Conservation (phyloP, 768 basidiomycete genomes). For the Amanita muscaria region DNA sequence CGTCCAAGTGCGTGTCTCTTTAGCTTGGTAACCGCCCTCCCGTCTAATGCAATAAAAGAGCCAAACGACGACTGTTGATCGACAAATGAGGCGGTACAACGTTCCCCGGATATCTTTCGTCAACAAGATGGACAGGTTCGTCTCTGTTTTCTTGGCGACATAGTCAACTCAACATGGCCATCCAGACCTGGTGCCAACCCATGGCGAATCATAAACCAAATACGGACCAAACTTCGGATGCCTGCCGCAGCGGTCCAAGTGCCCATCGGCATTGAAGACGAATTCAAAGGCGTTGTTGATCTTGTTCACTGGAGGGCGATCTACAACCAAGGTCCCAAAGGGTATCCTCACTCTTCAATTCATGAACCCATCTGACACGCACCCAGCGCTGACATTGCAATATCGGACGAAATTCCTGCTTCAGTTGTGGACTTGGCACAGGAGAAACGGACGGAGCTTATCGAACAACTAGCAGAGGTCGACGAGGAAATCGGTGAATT, state of each 20-base stretch:
- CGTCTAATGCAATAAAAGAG: conserved; percentile 40
- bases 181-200: conserved; percentile 91
- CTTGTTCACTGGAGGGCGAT: conserved; percentile 90
- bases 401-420: conserved; percentile 82
- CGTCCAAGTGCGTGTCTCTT: conserved; percentile 54
- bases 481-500: conserved; percentile 94
- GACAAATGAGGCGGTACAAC: conserved; percentile 96
- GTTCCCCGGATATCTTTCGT: conserved; percentile 95
- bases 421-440: conserved; percentile 65
- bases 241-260: conserved; percentile 93
- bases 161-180: conserved; percentile 3
- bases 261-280: conserved; percentile 86
- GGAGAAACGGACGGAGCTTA: conserved; percentile 81
- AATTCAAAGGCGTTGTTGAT: conserved; percentile 88
- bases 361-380: background rate
- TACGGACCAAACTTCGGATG: conserved; percentile 85
- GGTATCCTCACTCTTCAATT: conserved; percentile 42
- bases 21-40: background rate
- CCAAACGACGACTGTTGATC: conserved; percentile 98
- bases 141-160: background rate
- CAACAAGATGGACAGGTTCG: conserved; percentile 96
- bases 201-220: conserved; percentile 88
- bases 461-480: conserved; percentile 93
- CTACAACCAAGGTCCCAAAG: conserved; percentile 92
- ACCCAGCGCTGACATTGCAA: conserved; percentile 64